A percentile compares a stretch with the other conserved stretches of the same genome.
Conservation (phyloP, 306 rosid species). For the Pterocarpus macrocarpus region DNA sequence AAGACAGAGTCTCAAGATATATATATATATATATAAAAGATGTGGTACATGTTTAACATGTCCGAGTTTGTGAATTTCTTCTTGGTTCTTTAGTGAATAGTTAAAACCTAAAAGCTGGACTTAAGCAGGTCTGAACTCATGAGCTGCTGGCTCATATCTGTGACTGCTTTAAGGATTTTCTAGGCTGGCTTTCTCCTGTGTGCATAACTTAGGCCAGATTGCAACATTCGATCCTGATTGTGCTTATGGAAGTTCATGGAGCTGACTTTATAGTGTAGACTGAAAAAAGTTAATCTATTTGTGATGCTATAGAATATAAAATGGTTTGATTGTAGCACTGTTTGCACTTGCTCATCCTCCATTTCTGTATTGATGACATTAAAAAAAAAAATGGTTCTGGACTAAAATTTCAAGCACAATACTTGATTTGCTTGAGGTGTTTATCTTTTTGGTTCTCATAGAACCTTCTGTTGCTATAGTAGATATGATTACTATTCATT, state of each 20-base stretch:
- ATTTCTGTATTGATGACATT: too few relatives aligned
- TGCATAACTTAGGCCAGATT: slow-evolving; percentile 8
- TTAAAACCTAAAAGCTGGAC: not conserved
- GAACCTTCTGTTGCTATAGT: slow-evolving; percentile 15
- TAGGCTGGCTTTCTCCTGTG: not conserved
- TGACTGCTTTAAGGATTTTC: slow-evolving; percentile 1
- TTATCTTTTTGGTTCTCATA: not conserved
- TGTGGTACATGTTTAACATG: too few relatives aligned
- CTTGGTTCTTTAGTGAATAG: not conserved
- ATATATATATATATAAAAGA: too few relatives aligned
- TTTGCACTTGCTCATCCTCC: slow-evolving; percentile 19
- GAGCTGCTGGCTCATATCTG: slow-evolving; percentile 18
- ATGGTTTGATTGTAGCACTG: not conserved
- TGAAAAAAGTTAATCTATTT: not conserved
- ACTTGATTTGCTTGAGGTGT: not conserved
- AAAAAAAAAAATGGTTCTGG: not conserved
- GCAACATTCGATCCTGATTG: not conserved
- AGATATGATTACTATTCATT: slow-evolving; percentile 26
- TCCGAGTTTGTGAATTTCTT: too few relatives aligned
- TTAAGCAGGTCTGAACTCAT: not conserved
- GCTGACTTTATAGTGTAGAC: not conserved
- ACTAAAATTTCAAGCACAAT: not conserved
- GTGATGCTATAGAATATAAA: slow-evolving; percentile 1
- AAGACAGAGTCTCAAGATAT: too few relatives aligned
- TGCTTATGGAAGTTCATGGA: not conserved